Conservation (phyloP, 768 basidiomycete species). For the Gloeophyllum trabeum region DNA sequence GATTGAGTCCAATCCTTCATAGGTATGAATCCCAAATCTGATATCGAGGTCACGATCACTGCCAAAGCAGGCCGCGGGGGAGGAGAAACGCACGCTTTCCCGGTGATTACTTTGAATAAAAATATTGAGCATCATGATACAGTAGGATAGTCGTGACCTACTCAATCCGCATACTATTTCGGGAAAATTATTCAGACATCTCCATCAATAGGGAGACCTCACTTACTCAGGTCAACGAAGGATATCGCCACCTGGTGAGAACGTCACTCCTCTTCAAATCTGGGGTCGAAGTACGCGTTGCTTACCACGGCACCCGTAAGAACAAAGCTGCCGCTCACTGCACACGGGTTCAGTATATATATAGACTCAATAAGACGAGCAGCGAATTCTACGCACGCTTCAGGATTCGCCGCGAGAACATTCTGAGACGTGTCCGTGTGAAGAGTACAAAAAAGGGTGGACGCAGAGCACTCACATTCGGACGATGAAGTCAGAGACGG, state of each 20-base stretch:
- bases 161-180: not conserved
- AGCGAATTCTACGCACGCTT: slow-evolving; percentile 3
- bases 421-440: too few species aligned
- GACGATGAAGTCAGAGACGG: slow-evolving; percentile 37
- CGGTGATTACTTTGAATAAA: slow-evolving; percentile 31
- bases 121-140: not conserved
- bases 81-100: slow-evolving; percentile 31
- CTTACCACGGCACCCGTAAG: slow-evolving; percentile 5
- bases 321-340: slow-evolving; percentile 3
- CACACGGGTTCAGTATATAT: too few species aligned
- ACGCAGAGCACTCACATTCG: slow-evolving; percentile 21
- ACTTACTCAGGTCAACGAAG: slow-evolving; percentile 2
- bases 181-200: not conserved
- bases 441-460: not conserved
- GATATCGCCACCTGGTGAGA: slow-evolving; percentile 1
- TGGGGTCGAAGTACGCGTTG: not conserved
- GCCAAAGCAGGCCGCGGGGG: not conserved
- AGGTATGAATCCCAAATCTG: slow-evolving; percentile 24
- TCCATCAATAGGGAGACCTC: not conserved
- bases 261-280: too few species aligned
- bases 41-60: slow-evolving; percentile 21
- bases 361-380: too few species aligned
- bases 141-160: not conserved
- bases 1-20: not conserved
- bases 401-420: slow-evolving; percentile 6